Conservation (phyloP, 305 asterid species). For the Solanum chacoense region DNA sequence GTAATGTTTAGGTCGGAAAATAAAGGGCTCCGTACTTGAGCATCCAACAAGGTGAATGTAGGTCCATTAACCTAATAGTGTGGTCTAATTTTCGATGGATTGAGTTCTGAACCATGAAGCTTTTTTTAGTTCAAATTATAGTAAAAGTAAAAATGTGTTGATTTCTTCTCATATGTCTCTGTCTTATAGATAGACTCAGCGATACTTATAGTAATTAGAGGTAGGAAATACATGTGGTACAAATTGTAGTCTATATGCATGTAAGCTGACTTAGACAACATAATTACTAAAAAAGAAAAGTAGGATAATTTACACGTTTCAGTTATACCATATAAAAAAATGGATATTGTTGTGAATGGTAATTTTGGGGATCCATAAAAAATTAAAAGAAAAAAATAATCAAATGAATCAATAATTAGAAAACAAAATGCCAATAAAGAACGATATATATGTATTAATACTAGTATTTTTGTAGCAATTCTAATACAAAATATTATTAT, state of each 20-base stretch:
- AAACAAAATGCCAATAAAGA: background rate
- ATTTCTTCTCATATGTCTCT: background rate
- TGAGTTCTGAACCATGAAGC: background rate
- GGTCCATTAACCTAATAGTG: background rate
- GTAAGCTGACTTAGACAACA: background rate
- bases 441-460: background rate
- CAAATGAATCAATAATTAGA: background rate
- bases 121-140: background rate
- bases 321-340: background rate
- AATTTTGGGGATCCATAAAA: background rate
- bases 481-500: no score
- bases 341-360: background rate
- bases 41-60: background rate
- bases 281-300: no score
- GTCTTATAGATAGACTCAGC: background rate
- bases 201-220: background rate
- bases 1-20: background rate
- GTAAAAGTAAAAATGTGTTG: background rate
- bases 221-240: background rate
- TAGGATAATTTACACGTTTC: background rate
- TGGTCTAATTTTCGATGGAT: background rate
- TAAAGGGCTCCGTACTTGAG: background rate
- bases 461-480: background rate
- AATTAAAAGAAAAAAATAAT: background rate
- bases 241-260: background rate